These are phyloP conservation scores for Coprinopsis sp. DNA, from an alignment of 768 basidiomycete species.

Conservation along the genomic window DNA sequence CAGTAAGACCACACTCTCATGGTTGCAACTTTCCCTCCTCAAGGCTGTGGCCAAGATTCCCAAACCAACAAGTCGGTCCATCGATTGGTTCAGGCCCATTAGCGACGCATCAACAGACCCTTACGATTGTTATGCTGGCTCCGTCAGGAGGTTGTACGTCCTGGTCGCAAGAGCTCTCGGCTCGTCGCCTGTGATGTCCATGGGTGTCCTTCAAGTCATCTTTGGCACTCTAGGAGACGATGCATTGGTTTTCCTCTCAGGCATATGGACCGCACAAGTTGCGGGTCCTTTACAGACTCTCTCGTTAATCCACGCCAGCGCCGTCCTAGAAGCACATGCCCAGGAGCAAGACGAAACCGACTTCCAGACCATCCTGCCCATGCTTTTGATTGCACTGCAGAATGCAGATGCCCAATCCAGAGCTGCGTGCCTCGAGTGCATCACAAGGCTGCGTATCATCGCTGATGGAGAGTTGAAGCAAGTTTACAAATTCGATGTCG, in stretches of 20 bases:
- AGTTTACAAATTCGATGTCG: conserved; percentile 68
- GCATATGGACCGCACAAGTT: conserved; percentile 45
- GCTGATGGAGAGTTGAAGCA: conserved; percentile 40
- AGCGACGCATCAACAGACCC: conserved; percentile 30
- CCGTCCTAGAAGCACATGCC: conserved; percentile 75
- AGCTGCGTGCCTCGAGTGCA: conserved; percentile 50
- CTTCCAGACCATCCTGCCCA: conserved; percentile 76
- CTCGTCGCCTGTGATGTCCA: conserved; percentile 44
- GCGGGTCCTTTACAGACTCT: conserved; percentile 38
- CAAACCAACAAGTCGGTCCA: conserved; percentile 32
- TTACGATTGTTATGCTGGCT: conserved; percentile 44
- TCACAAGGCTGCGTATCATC: conserved; percentile 41
- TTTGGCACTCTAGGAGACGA: conserved; percentile 69
- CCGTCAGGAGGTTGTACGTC: conserved; percentile 63
- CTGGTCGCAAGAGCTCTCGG: conserved; percentile 59
- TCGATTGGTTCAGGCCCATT: conserved; percentile 50
- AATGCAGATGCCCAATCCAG: conserved; percentile 39
- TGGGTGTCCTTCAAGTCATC: conserved; percentile 53
- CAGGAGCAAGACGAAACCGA: conserved; percentile 52
- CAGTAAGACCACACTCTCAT: conserved; percentile 48
- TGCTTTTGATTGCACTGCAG: conserved; percentile 59
- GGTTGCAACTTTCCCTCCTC: conserved; percentile 56
- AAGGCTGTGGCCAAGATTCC: conserved; percentile 45
- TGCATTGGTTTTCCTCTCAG: conserved; percentile 75
- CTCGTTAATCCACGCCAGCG: conserved; percentile 70